phyloP scores from a whole-genome alignment of 2,329 filamentous ascomycete species.

The Fusarium staphyleae region DNA sequence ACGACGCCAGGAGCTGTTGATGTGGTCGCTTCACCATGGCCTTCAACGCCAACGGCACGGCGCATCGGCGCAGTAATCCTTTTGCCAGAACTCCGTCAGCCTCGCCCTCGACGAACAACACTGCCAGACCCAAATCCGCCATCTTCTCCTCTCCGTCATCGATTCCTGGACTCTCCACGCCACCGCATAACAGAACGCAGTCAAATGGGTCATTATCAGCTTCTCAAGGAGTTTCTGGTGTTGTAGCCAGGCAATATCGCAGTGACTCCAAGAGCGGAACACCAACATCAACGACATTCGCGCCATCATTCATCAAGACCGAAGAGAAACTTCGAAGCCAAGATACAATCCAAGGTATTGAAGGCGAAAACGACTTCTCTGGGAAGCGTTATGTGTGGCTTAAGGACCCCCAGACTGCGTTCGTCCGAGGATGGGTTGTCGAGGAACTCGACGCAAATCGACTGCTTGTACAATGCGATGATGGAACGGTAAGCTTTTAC shows the following conservation, averaged over 20 bases:
- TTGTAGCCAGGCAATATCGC: conserved; percentile 48
- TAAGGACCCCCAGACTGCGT: conserved; percentile 83
- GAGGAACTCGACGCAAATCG: conserved; percentile 75
- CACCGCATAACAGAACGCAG: conserved; percentile 72
- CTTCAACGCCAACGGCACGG: conserved; percentile 49
- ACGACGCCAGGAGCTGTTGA: conserved; percentile 38
- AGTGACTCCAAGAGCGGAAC: conserved; percentile 70
- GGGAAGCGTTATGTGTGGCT: conserved; percentile 99
- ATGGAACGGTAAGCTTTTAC: conserved; percentile 74
- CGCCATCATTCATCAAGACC: conserved; percentile 92
- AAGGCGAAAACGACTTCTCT: conserved; percentile 98
- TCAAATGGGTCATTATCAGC: conserved; percentile 64
- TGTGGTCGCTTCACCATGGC: conserved; percentile 44
- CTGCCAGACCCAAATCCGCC: conserved; percentile 75
- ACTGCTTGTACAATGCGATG: conserved; percentile 89
- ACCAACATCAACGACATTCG: conserved; percentile 81
- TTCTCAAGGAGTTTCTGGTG: conserved; percentile 16
- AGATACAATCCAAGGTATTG: conserved; percentile 74
- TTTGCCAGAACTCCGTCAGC: conserved; percentile 75
- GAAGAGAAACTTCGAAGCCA: conserved; percentile 72
- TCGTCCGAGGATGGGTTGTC: conserved; percentile 90
- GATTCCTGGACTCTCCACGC: conserved; percentile 48
- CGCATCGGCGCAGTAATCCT: conserved; percentile 80
- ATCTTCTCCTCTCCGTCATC: conserved; percentile 70
- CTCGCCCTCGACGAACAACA: conserved; percentile 63